Percentiles rank a stretch among this genome's conserved stretches.
Conservation (phyloP, 306 rosid species). For the Argentina anserina region DNA sequence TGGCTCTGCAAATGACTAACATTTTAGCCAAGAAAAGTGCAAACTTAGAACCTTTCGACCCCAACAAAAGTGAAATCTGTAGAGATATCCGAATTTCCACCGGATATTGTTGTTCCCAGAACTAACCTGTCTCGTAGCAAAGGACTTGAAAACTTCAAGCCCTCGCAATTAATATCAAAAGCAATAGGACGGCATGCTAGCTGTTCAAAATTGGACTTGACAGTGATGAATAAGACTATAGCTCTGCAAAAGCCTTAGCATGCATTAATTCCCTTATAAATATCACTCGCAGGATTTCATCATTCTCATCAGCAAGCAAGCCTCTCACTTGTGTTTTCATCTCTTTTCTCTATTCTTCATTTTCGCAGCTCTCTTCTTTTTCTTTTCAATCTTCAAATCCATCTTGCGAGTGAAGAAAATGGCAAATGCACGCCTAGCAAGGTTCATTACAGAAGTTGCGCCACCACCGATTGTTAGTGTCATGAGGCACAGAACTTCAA, state of each 20-base stretch:
- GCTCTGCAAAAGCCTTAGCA: slow-evolving; percentile 28
- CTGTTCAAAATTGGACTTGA: slow-evolving; percentile 31
- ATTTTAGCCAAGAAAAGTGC: slow-evolving; percentile 32
- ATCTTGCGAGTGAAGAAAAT: slow-evolving; percentile 22
- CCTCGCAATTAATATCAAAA: slow-evolving; percentile 39
- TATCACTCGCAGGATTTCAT: slow-evolving; percentile 14
- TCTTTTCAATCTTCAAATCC: neutral
- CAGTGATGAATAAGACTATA: slow-evolving; percentile 29
- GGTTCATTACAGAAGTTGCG: slow-evolving; percentile 82
- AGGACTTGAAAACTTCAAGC: slow-evolving; percentile 4
- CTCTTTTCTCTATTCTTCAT: neutral
- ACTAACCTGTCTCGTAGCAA: neutral
- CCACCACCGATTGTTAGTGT: slow-evolving; percentile 88
- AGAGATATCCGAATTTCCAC: slow-evolving; percentile 35
- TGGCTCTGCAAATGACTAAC: slow-evolving; percentile 21
- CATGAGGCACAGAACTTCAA: slow-evolving; percentile 69
- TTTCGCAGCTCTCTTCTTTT: neutral
- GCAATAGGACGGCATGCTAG: slow-evolving; percentile 61
- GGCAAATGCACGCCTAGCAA: slow-evolving; percentile 74
- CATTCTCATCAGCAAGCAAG: slow-evolving; percentile 30
- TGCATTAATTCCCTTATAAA: slow-evolving; percentile 34
- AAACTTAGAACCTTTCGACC: slow-evolving; percentile 29
- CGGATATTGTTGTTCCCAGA: slow-evolving; percentile 21
- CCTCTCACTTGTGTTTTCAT: neutral
- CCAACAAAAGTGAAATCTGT: slow-evolving; percentile 49